Conservation (phyloP, 768 basidiomycete species). For the Pholiota conissans region DNA sequence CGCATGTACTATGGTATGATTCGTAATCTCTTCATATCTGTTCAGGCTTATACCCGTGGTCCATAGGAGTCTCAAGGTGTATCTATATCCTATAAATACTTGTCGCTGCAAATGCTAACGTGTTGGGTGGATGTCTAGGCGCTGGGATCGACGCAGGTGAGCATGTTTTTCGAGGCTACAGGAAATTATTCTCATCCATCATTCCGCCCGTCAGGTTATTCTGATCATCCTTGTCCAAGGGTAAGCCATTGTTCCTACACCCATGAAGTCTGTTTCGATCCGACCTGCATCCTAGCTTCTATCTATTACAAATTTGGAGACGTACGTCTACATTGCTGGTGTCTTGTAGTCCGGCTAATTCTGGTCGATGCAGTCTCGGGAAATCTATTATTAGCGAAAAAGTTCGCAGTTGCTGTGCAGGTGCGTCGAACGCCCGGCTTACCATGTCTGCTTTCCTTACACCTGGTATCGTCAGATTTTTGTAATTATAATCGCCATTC, state of each 20-base stretch:
- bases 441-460: too few relatives aligned
- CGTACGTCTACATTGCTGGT: conserved; percentile 18
- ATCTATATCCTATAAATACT: neutral
- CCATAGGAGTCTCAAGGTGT: conserved; percentile 32
- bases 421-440: too few relatives aligned
- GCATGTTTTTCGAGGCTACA: neutral
- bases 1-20: conserved; percentile 25
- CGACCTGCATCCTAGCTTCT: conserved; percentile 19
- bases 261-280: neutral
- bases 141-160: conserved; percentile 22
- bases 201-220: conserved; percentile 17
- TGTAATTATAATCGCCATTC: conserved; percentile 19
- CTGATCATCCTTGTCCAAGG: conserved; percentile 30
- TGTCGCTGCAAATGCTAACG: neutral
- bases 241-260: conserved; percentile 16
- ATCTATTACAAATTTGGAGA: conserved; percentile 32
- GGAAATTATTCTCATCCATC: neutral
- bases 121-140: too few relatives aligned
- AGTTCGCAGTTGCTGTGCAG: conserved; percentile 2
- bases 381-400: conserved; percentile 9
- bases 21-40: neutral
- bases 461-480: conserved; percentile 24
- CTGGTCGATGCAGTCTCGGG: conserved; percentile 1
- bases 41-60: neutral
- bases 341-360: neutral